These are phyloP conservation scores for Luffa aegyptiaca DNA, from an alignment of 306 rosid species.

Conservation along the genomic window DNA sequence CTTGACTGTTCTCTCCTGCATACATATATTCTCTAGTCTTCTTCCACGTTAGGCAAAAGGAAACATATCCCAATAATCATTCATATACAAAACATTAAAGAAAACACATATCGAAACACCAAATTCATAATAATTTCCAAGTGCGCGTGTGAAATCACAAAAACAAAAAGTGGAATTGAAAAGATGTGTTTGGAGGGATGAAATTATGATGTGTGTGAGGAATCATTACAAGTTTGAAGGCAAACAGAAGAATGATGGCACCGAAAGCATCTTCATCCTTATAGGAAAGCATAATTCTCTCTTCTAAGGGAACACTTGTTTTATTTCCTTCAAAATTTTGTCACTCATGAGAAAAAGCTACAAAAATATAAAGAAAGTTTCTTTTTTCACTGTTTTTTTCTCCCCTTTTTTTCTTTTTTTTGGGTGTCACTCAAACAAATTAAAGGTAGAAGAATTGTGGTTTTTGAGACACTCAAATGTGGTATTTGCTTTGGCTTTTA, in stretches of 20 bases:
- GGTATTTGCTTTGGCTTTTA: neutral
- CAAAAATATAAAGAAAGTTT: neutral
- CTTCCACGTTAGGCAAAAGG: neutral
- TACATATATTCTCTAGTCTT: neutral
- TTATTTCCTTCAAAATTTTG: neutral
- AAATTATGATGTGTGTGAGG: neutral
- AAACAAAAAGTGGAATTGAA: neutral
- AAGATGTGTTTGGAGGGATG: neutral
- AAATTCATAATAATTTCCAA: neutral
- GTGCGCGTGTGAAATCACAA: neutral
- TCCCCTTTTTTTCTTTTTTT: neutral
- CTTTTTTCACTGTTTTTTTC: neutral
- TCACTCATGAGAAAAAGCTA: neutral
- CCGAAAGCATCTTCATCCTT: slow-evolving; percentile 9
- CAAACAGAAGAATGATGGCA: slow-evolving; percentile 12
- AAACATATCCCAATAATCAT: neutral
- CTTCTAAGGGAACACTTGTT: neutral
- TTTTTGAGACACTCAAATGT: neutral
- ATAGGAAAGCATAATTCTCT: neutral
- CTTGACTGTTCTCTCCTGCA: neutral
- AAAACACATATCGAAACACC: neutral
- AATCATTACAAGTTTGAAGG: slow-evolving; percentile 7
- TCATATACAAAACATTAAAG: neutral
- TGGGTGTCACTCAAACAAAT: neutral
- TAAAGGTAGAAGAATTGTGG: neutral